Evolutionary conservation across 306 rosid genomes (phyloP).

Genomic region (Lathyrus tuberosus): DNA sequence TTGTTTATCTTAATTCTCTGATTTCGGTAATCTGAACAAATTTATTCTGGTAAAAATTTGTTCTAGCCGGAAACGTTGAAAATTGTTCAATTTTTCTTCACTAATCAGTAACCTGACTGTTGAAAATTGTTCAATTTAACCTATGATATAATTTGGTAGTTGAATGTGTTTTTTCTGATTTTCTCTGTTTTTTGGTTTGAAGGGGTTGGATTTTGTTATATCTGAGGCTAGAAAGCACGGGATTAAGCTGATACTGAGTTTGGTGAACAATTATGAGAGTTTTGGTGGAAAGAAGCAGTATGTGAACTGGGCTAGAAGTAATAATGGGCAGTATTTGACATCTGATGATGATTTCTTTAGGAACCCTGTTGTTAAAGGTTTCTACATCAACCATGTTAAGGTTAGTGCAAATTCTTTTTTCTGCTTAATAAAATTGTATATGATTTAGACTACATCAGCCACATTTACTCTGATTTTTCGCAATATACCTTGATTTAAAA

Average conservation of each 20-base stretch:
- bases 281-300: conserved; percentile 96
- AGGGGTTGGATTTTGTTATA: conserved; percentile 90
- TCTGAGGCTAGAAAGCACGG: conserved; percentile 82
- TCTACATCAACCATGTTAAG: conserved; percentile 78
- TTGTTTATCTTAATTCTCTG: background rate
- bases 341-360: conserved; percentile 93
- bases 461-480: background rate
- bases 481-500: background rate
- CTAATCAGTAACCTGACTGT: too few species aligned
- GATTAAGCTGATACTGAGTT: conserved; percentile 85
- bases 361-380: conserved; percentile 69
- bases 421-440: background rate
- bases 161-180: conserved; percentile 9
- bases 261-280: conserved; percentile 87
- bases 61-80: too few species aligned
- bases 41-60: too few species aligned
- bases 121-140: background rate
- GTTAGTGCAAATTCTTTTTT: conserved; percentile 42
- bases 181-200: conserved; percentile 34
- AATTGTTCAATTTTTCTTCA: too few species aligned
- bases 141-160: background rate
- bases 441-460: background rate
- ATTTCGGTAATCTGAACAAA: background rate
- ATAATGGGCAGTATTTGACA: conserved; percentile 65
- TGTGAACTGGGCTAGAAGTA: conserved; percentile 89